phyloP scores from a whole-genome alignment of 148 eudicot genomes.

The Rhododendron vialii region DNA sequence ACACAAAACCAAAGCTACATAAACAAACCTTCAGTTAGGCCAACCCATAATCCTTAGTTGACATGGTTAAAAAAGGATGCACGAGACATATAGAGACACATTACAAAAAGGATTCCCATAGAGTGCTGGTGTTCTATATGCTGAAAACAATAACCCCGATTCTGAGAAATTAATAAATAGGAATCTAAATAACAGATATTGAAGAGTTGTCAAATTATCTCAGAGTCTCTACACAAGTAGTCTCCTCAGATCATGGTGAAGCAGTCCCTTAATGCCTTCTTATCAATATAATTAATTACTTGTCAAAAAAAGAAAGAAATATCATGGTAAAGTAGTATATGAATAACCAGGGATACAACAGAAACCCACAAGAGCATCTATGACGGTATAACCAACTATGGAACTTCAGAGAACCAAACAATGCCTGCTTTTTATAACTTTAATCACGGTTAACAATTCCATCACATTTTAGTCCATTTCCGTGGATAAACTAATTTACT shows the following conservation, averaged over 20 bases:
- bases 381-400: background rate
- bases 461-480: background rate
- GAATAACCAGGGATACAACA: background rate
- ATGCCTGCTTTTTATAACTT: background rate
- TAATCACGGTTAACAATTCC: background rate
- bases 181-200: background rate
- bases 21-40: background rate
- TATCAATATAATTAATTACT: background rate
- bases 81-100: background rate
- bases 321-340: background rate
- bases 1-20: background rate
- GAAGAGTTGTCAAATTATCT: background rate
- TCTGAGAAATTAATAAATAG: background rate
- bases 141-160: background rate
- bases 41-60: background rate
- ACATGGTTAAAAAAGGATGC: background rate
- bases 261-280: background rate
- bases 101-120: background rate
- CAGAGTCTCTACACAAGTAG: background rate
- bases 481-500: background rate
- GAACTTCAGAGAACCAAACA: background rate
- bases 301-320: background rate
- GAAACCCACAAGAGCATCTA: background rate
- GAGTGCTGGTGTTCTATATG: background rate
- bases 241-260: background rate